These are phyloP conservation scores for Entomortierella beljakovae DNA, from an alignment of 192 early-diverging fungal genomes.

Conservation along the genomic window DNA sequence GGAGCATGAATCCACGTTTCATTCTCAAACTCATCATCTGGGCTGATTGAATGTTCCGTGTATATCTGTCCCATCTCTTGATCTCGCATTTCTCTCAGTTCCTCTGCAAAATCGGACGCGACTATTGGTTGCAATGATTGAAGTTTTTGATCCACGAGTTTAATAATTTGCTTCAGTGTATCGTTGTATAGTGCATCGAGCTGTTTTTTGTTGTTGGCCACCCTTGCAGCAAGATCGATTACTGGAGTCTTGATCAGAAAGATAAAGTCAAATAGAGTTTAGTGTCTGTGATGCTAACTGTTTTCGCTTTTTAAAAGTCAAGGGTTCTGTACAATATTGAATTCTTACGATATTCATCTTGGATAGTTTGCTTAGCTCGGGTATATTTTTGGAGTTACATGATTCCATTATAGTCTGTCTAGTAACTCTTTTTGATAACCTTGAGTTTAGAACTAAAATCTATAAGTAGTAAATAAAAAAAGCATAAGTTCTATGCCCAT, in stretches of 20 bases:
- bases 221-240: conserved; percentile 6
- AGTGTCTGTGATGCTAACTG: no score
- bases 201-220: conserved; percentile 1
- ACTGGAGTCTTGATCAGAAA: conserved; percentile 1
- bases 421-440: background rate
- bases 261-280: background rate
- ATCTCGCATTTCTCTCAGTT: background rate
- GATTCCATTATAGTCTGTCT: background rate
- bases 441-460: background rate
- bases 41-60: background rate
- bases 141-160: background rate
- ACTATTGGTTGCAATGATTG: background rate
- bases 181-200: conserved; percentile 3
- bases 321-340: no score
- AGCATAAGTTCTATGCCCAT: no score
- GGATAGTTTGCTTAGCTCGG: background rate
- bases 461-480: background rate
- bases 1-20: conserved; percentile 1
- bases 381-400: conserved; percentile 7
- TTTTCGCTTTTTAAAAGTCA: no score
- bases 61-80: background rate
- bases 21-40: background rate
- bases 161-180: conserved; percentile 7
- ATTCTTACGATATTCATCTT: background rate
- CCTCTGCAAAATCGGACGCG: background rate